These are phyloP conservation scores for Triticum timopheevii DNA, from an alignment of 176 grass and related monocot species.

Conservation along the genomic window DNA sequence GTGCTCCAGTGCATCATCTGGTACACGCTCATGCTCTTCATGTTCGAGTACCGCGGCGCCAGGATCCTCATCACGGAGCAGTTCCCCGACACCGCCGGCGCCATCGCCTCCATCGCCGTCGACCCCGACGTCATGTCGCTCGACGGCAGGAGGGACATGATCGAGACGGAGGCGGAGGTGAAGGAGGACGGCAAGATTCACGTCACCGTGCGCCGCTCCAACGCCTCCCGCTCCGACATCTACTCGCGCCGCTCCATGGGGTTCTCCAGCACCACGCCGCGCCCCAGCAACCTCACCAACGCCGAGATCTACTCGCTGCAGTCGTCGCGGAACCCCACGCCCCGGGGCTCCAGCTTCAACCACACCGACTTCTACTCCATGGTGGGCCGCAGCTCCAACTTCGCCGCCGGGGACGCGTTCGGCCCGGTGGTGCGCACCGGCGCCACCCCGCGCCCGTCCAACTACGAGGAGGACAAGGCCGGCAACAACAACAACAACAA, in stretches of 20 bases:
- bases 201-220: constrained; percentile 89
- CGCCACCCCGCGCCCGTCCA: constrained; percentile 76
- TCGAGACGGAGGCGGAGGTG: constrained; percentile 95
- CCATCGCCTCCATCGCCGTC: constrained; percentile 83
- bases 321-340: constrained; percentile 92
- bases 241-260: constrained; percentile 88
- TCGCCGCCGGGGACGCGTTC: constrained; percentile 67
- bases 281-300: constrained; percentile 97
- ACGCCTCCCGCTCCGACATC: constrained; percentile 84
- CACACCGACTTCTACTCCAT: constrained; percentile 99
- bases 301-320: constrained; percentile 99
- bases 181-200: constrained; percentile 95
- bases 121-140: constrained; percentile 92
- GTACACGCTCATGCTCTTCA: constrained; percentile 99
- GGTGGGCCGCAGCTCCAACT: constrained; percentile 93
- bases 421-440: constrained; percentile 53
- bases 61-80: constrained; percentile 91
- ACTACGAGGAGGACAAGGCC: constrained; percentile 89
- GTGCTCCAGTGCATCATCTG: constrained; percentile 99
- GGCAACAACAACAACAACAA: background rate
- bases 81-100: constrained; percentile 89
- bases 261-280: constrained; percentile 76
- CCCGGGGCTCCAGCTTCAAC: constrained; percentile 96
- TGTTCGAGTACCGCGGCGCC: constrained; percentile 97
- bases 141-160: constrained; percentile 60